These are phyloP conservation scores for Taphrina flavorubra DNA, from an alignment of 1,139 yeast species.

Conservation along the genomic window DNA sequence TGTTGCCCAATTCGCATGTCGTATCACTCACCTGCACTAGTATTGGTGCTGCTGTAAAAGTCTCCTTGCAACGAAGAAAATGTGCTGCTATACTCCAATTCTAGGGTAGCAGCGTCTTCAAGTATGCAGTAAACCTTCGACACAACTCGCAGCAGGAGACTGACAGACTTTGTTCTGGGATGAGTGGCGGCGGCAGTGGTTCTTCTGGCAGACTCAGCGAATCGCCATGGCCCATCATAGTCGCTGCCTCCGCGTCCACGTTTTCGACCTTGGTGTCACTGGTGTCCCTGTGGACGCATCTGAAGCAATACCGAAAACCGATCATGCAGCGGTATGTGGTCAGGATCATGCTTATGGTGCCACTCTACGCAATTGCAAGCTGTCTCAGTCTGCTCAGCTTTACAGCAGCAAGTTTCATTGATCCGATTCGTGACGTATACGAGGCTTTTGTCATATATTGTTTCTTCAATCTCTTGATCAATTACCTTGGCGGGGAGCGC, in stretches of 20 bases:
- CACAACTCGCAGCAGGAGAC: neutral
- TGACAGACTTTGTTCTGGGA: slow-evolving; percentile 47
- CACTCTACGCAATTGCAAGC: slow-evolving; percentile 62
- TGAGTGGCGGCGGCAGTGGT: slow-evolving; percentile 33
- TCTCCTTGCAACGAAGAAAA: too few species aligned
- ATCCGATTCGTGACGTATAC: slow-evolving; percentile 83
- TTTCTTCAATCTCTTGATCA: slow-evolving; percentile 80
- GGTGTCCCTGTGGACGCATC: slow-evolving; percentile 60
- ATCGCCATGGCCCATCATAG: slow-evolving; percentile 37
- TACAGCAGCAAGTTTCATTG: slow-evolving; percentile 60
- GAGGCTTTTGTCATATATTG: slow-evolving; percentile 94
- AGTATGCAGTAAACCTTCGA: too few species aligned
- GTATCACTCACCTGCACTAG: too few species aligned
- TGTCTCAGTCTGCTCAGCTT: slow-evolving; percentile 63
- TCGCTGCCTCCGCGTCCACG: slow-evolving; percentile 30
- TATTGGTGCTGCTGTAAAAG: too few species aligned
- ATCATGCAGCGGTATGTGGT: slow-evolving; percentile 83
- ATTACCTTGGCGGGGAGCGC: slow-evolving; percentile 89
- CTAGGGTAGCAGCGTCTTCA: too few species aligned
- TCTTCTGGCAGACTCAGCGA: slow-evolving; percentile 38
- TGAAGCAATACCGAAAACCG: slow-evolving; percentile 82
- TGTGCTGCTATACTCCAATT: too few species aligned
- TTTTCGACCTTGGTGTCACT: slow-evolving; percentile 50
- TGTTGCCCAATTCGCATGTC: neutral
- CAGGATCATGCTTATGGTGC: slow-evolving; percentile 70